phyloP scores from a whole-genome alignment of 352 stramenopile species.

The Globisporangium cylindrosporum region DNA sequence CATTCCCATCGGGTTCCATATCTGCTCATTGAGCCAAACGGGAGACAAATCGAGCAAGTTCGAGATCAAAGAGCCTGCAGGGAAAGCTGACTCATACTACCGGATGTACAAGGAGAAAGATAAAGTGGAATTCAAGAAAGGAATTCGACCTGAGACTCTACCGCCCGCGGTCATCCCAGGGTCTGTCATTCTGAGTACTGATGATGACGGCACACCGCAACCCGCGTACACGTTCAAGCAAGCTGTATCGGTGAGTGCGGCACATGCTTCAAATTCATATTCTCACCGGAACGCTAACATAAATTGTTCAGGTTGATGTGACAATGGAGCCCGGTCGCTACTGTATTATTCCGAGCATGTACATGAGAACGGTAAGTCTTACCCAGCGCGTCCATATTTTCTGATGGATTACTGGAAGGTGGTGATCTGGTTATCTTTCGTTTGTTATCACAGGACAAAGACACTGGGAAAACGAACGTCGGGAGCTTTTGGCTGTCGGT shows the following conservation, averaged over 20 bases:
- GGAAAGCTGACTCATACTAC: conserved; percentile 67
- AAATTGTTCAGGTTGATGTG: conserved; percentile 43
- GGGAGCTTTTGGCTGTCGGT: conserved; percentile 83
- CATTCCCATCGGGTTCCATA: conserved; percentile 77
- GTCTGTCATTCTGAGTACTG: conserved; percentile 55
- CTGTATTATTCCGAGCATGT: conserved; percentile 86
- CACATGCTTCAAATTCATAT: neutral
- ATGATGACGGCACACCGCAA: conserved; percentile 69
- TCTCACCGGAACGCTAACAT: neutral
- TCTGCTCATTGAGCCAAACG: conserved; percentile 52
- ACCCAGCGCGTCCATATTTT: neutral
- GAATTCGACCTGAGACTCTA: conserved; percentile 40
- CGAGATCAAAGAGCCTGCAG: conserved; percentile 62
- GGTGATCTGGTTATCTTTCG: neutral
- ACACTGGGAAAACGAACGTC: conserved; percentile 69
- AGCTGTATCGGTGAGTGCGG: conserved; percentile 54
- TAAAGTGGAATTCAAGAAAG: conserved; percentile 54
- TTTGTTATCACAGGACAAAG: conserved; percentile 51
- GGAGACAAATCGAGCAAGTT: conserved; percentile 34
- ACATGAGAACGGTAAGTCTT: conserved; percentile 72
- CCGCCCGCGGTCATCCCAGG: conserved; percentile 78
- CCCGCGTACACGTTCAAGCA: conserved; percentile 84
- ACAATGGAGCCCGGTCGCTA: conserved; percentile 73
- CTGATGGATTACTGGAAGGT: neutral
- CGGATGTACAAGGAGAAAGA: conserved; percentile 68